These are phyloP conservation scores for Butyriboletus loyo DNA, from an alignment of 768 basidiomycete species.

Conservation along the genomic window DNA sequence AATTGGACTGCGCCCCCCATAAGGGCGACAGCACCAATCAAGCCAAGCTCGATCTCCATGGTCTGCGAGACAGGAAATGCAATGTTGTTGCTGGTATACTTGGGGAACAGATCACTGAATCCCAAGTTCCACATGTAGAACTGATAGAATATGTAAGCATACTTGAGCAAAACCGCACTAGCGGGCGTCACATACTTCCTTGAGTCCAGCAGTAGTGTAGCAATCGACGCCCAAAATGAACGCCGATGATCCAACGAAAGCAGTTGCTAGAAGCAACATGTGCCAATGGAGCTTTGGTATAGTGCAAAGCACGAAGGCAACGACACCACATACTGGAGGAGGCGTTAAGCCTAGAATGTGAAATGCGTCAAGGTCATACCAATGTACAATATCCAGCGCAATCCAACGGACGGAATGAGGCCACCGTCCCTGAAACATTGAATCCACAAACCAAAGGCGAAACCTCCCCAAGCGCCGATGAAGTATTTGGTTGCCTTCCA, in stretches of 20 bases:
- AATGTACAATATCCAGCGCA: slow-evolving; percentile 88
- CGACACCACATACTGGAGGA: slow-evolving; percentile 58
- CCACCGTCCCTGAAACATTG: slow-evolving; percentile 84
- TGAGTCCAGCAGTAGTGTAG: slow-evolving; percentile 86
- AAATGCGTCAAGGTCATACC: slow-evolving; percentile 43
- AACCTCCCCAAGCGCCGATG: slow-evolving; percentile 61
- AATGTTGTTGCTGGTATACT: slow-evolving; percentile 63
- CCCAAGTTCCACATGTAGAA: slow-evolving; percentile 97
- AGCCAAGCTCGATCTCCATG: slow-evolving; percentile 91
- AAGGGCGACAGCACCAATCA: slow-evolving; percentile 77
- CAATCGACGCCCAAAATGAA: slow-evolving; percentile 94
- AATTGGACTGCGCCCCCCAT: slow-evolving; percentile 91
- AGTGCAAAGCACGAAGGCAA: slow-evolving; percentile 81
- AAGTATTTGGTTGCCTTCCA: slow-evolving; percentile 87
- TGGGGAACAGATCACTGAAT: slow-evolving; percentile 75
- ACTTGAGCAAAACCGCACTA: neutral
- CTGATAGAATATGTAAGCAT: slow-evolving; percentile 38
- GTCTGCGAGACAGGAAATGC: slow-evolving; percentile 82
- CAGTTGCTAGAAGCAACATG: slow-evolving; percentile 80
- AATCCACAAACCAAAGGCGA: slow-evolving; percentile 83
- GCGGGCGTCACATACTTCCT: slow-evolving; percentile 60
- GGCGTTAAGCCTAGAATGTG: slow-evolving; percentile 13
- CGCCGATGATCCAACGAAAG: slow-evolving; percentile 85
- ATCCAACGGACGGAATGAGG: slow-evolving; percentile 69
- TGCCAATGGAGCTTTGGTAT: slow-evolving; percentile 86